Percentiles rank a stretch among this genome's conserved stretches.
Evolutionary conservation across 768 basidiomycete genomes (phyloP).

Genomic region (Boletus speciosus): DNA sequence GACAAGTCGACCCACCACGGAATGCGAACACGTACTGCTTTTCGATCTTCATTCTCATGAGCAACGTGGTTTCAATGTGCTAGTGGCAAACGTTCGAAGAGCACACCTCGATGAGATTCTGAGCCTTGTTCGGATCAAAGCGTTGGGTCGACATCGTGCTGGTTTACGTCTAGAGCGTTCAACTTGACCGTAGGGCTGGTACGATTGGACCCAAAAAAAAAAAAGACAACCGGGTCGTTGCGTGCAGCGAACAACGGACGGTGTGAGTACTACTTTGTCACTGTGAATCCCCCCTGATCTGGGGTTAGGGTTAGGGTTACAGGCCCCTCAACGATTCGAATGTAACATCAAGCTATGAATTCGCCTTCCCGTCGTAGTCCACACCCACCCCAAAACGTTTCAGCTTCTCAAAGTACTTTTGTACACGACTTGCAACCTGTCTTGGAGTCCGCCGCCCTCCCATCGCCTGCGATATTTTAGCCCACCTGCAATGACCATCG

Average conservation of each 20-base stretch:
- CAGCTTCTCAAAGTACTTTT: constrained; percentile 85
- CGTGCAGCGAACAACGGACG: not conserved
- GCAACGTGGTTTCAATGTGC: constrained; percentile 21
- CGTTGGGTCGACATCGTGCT: constrained; percentile 42
- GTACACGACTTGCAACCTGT: constrained; percentile 86
- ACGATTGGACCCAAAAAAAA: not conserved
- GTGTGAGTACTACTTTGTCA: not conserved
- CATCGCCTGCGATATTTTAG: constrained; percentile 82
- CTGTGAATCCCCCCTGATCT: not conserved
- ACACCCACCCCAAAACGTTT: constrained; percentile 65
- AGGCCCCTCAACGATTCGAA: not conserved
- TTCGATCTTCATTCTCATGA: constrained; percentile 65
- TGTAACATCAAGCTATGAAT: constrained; percentile 12
- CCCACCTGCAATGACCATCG: constrained; percentile 49
- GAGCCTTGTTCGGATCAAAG: constrained; percentile 90
- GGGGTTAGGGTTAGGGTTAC: constrained; percentile 30
- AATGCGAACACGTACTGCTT: constrained; percentile 68
- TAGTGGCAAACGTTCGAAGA: constrained; percentile 1
- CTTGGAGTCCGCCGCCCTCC: constrained; percentile 69
- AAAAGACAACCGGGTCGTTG: constrained; percentile 1
- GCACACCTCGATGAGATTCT: constrained; percentile 84
- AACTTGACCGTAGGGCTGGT: not conserved
- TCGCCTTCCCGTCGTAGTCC: constrained; percentile 25
- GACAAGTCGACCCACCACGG: not conserved
- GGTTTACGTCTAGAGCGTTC: constrained; percentile 18